Percentiles rank a stretch among this genome's conserved stretches.
Evolutionary conservation across 2,329 filamentous ascomycete species (phyloP).

Genomic region (Neodidymelliopsis sp.): DNA sequence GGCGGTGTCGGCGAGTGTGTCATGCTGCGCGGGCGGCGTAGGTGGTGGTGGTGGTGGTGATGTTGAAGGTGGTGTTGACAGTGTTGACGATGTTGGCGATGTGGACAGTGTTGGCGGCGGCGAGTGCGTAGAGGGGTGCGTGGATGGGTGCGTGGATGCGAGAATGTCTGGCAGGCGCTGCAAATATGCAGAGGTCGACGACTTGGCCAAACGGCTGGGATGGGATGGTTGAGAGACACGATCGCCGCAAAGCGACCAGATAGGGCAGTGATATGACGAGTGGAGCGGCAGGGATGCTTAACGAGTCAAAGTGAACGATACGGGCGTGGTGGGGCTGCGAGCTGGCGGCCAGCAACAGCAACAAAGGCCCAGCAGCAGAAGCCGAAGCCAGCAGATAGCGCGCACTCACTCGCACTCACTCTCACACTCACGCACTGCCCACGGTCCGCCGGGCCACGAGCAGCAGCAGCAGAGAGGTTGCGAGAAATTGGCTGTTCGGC

Average conservation of each 20-base stretch:
- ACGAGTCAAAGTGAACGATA: slow-evolving; percentile 14
- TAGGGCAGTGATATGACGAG: slow-evolving; percentile 16
- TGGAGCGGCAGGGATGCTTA: slow-evolving; percentile 1
- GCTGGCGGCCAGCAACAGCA: slow-evolving; percentile 10
- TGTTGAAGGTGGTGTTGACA: background rate
- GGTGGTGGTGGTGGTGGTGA: background rate
- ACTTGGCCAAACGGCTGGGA: slow-evolving; percentile 18
- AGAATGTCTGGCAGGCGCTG: slow-evolving; percentile 13
- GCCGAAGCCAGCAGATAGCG: too few species aligned
- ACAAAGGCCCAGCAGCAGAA: too few species aligned
- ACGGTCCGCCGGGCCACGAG: background rate
- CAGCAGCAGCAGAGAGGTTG: background rate
- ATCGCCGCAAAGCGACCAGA: slow-evolving; percentile 19
- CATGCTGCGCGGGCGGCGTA: slow-evolving; percentile 35
- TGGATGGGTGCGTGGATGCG: background rate
- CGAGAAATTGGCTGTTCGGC: too few species aligned
- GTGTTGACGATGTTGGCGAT: background rate
- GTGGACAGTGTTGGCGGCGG: slow-evolving; percentile 3
- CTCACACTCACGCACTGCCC: too few species aligned
- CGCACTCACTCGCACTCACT: too few species aligned
- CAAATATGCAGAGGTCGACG: slow-evolving; percentile 8
- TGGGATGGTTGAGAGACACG: slow-evolving; percentile 18
- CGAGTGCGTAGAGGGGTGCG: background rate
- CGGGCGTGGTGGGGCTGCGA: slow-evolving; percentile 12
- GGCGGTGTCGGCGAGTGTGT: slow-evolving; percentile 27